Conservation (phyloP, 2,329 filamentous ascomycete genomes). For the Westerdykella ornata region DNA sequence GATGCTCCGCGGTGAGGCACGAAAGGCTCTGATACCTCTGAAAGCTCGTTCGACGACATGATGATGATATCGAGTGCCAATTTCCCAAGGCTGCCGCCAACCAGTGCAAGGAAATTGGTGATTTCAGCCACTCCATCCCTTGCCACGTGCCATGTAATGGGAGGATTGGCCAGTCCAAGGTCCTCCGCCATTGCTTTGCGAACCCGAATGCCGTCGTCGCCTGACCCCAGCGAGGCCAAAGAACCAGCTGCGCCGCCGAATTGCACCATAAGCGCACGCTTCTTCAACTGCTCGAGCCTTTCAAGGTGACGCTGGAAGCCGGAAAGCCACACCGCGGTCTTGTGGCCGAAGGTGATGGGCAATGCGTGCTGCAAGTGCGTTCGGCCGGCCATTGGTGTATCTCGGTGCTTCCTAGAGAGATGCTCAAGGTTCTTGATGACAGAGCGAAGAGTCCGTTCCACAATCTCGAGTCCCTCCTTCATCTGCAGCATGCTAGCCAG, state of each 20-base stretch:
- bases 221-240: constrained; percentile 47
- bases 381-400: constrained; percentile 52
- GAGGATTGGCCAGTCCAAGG: constrained; percentile 44
- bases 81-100: constrained; percentile 51
- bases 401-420: constrained; percentile 43
- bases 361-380: constrained; percentile 54
- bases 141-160: constrained; percentile 54
- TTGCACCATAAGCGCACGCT: constrained; percentile 47
- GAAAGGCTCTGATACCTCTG: constrained; percentile 49
- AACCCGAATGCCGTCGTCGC: constrained; percentile 45
- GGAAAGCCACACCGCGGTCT: constrained; percentile 51
- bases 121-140: constrained; percentile 51
- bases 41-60: constrained; percentile 53
- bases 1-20: constrained; percentile 32
- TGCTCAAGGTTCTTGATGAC: constrained; percentile 41
- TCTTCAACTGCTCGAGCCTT: constrained; percentile 43
- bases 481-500: constrained; percentile 50
- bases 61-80: constrained; percentile 52
- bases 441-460: constrained; percentile 41
- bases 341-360: constrained; percentile 53
- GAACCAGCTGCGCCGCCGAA: constrained; percentile 54
- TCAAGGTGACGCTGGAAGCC: constrained; percentile 46
- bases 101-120: constrained; percentile 47
- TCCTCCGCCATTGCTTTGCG: constrained; percentile 46
- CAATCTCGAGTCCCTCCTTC: constrained; percentile 44